Evolutionary conservation across 2,329 filamentous ascomycete species (phyloP), one percentile per base, ranked within the genome.

Genomic region (Penicillium polonicum): DNA sequence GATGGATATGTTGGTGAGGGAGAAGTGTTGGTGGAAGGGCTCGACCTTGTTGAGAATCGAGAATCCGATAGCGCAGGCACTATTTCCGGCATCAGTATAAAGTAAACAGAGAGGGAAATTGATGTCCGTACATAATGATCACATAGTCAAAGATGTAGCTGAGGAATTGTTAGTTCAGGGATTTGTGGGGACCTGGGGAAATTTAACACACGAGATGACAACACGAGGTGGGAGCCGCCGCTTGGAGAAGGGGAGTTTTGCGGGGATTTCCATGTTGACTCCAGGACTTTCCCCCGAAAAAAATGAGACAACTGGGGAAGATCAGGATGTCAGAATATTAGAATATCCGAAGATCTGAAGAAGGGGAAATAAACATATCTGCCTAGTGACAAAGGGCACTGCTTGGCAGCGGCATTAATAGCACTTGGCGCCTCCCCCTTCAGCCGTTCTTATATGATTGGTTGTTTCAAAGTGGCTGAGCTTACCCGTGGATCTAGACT

Each of bases 61-160:
- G 70, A 85, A 85, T 55, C 76, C 75, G 49, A 76, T 70, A 48
- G 82, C 77, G 61, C 83, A 79, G 59, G 76, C 74, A 61, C 83
- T 85, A 67, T 39, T 31, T 33, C 15, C 9, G 8, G 7, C 1
- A 21, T 48, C 17, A 48, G 31, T 25, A 36, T 9, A 7, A 15
- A n/a, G 21, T 48, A 25, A n/a, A 15, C 36, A 27, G 19, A 35
- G 49, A 9, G 17, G 21, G 23, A 8, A 10, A 29, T 57, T 54
- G 29, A 49, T 23, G 21, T 13, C 72, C 80, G 66, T 74, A 84
- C 83, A 84, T 68, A 57, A 85, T 80, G 54, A 85, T 83, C 52
- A 83, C 76, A 76, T 85, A 85, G 76, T 85, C 83, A 61, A 80
- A 72, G 59, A 84, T 78, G 66, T 85, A 85, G 65, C 81, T 84